Percentiles rank a stretch among this genome's conserved stretches.
Conservation (phyloP, 192 early-diverging fungal genomes). For the Entomortierella beljakovae region DNA sequence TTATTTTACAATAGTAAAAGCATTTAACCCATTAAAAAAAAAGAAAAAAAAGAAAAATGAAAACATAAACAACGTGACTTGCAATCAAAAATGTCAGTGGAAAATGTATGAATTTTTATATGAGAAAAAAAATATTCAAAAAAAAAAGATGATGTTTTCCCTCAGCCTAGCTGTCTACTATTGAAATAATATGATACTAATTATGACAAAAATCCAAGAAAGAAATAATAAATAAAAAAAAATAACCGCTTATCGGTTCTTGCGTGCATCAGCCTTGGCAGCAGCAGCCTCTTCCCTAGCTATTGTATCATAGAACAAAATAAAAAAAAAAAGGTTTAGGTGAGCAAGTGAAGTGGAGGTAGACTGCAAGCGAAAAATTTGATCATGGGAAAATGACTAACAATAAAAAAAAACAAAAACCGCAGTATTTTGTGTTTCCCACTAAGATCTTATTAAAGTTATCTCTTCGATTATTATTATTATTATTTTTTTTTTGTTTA, state of each 20-base stretch:
- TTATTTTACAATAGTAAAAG: too few species aligned
- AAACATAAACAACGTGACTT: too few species aligned
- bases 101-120: too few species aligned
- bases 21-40: background rate
- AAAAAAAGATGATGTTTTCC: too few species aligned
- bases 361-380: background rate
- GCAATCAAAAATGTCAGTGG: too few species aligned
- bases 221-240: background rate
- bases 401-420: slow-evolving; percentile 18
- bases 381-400: background rate
- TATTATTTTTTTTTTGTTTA: too few species aligned
- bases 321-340: background rate
- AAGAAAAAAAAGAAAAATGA: slow-evolving; percentile 23
- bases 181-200: slow-evolving; percentile 1
- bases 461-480: background rate
- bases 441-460: slow-evolving; percentile 11
- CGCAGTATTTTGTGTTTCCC: slow-evolving; percentile 17
- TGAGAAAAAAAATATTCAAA: too few species aligned
- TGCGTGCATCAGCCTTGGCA: slow-evolving; percentile 48
- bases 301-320: background rate
- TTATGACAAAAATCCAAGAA: too few species aligned
- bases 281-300: slow-evolving; percentile 52
- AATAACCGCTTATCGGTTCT: slow-evolving; percentile 21
- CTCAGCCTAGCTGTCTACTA: too few species aligned
- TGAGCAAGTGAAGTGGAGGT: background rate